Evolutionary conservation across 2,329 filamentous ascomycete species (phyloP).

Genomic region (Cercospora janseana): DNA sequence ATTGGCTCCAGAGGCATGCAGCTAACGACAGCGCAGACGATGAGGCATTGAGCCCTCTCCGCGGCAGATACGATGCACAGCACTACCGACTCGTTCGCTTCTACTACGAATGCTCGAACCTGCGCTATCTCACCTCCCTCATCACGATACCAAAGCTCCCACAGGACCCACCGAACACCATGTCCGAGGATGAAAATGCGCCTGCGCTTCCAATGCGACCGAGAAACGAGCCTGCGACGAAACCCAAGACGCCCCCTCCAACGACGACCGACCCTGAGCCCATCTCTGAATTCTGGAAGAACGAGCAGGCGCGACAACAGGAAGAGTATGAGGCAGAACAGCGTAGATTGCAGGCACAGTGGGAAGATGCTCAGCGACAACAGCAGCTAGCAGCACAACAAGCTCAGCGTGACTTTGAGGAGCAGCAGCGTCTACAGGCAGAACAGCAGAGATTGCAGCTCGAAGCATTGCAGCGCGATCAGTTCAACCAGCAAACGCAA

Average conservation of each 20-base stretch:
- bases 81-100: conserved; percentile 96
- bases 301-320: conserved; percentile 84
- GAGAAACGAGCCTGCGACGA: conserved; percentile 62
- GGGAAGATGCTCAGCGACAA: conserved; percentile 73
- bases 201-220: conserved; percentile 80
- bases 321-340: conserved; percentile 95
- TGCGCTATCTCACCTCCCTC: conserved; percentile 91
- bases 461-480: conserved; percentile 82
- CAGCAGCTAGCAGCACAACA: conserved; percentile 82
- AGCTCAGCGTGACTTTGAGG: conserved; percentile 92
- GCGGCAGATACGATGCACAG: conserved; percentile 87
- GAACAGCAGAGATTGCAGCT: conserved; percentile 91
- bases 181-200: conserved; percentile 73
- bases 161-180: conserved; percentile 85
- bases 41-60: conserved; percentile 83
- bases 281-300: conserved; percentile 98
- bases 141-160: conserved; percentile 96
- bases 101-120: conserved; percentile 98
- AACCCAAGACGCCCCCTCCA: conserved; percentile 66
- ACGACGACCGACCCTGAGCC: conserved; percentile 82
- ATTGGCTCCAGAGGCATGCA: too few relatives aligned
- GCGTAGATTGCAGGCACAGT: conserved; percentile 79
- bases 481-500: conserved; percentile 90
- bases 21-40: conserved; percentile 52
- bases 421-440: conserved; percentile 81